Evolutionary conservation across 1,284 basidiomycete species (phyloP).

Genomic region (Xerocomus nothofagi): DNA sequence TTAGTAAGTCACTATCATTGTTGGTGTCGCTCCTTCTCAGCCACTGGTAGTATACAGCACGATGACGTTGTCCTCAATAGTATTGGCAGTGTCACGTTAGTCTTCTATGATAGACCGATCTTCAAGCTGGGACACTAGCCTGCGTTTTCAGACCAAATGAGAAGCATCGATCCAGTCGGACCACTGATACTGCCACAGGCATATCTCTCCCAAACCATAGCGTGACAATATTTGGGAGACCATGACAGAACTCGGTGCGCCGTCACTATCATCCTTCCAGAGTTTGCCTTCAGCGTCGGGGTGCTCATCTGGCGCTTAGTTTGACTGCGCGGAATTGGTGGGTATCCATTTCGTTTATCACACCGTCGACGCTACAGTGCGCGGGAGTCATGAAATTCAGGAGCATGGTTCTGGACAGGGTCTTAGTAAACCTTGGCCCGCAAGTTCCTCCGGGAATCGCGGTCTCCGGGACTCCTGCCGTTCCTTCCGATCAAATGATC

Average conservation of each 20-base stretch:
- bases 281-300: neutral
- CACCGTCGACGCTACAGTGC: neutral
- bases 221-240: neutral
- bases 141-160: neutral
- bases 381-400: neutral
- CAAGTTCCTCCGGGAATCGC: constrained; percentile 35
- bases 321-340: neutral
- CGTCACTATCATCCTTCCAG: neutral
- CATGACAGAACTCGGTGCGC: neutral
- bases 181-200: no score
- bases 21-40: no score
- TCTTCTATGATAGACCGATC: neutral
- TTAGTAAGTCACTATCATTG: no score
- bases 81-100: no score
- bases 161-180: neutral
- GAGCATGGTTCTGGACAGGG: constrained; percentile 28
- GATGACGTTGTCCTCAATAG: neutral
- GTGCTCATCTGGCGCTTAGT: neutral
- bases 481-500: constrained; percentile 57
- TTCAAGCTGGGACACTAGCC: neutral
- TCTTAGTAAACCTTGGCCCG: constrained; percentile 22
- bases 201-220: neutral
- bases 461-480: constrained; percentile 54
- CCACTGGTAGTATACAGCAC: no score
- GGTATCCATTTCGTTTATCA: neutral